Base-by-base conservation (phyloP, 179 eudicot species). In the Pouteria campechiana region DNA sequence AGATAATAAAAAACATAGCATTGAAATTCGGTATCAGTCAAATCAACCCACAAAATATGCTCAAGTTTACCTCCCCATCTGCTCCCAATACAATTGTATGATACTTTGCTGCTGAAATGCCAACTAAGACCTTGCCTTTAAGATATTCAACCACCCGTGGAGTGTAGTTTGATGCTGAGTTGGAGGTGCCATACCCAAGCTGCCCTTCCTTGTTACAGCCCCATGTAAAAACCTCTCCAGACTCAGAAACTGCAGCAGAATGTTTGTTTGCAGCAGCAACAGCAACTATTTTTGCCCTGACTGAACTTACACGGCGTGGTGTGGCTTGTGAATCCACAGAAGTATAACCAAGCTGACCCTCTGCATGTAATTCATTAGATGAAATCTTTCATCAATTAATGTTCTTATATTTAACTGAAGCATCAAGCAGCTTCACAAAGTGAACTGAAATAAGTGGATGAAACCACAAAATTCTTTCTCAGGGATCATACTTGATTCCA, bases 281-380 rank as follows among this genome's bases (percentile, higher is more conserved):
- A 42, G 93, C 79, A 27, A 75, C 74, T 48, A 92, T 76, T 67
- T 72, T 92, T 50, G 79, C 50, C 72, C 70, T 87, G 31, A 92
- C 60, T 28, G 93, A 75, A 58, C 79, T 78, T 32, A 92, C 96
- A 54, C 94, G 77, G 21, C 99, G 78, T 9, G 99, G 99, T 12
- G 93, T 92, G 17, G 99, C 81, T 53, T 92, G 99, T 31, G 89
- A 75, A 53, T 92, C 96, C 60, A 92, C 93, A 36, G 99, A 83
- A 38, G 99, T 83, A 46, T 87, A 87, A 27, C 99, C 99, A 58
- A 92, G 99, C 63, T 92, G 99, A 37, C 99, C 99, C 96, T 92
- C 99, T 92, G 77, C 33, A 58, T 32, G 32, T 25, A 11, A 31
- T 5, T 13, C 9, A 17, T 8, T 20, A 5, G 32, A 46, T n/a